phyloP scores from a whole-genome alignment of 1,284 basidiomycete genomes.

The Ustilago cynodontis region DNA sequence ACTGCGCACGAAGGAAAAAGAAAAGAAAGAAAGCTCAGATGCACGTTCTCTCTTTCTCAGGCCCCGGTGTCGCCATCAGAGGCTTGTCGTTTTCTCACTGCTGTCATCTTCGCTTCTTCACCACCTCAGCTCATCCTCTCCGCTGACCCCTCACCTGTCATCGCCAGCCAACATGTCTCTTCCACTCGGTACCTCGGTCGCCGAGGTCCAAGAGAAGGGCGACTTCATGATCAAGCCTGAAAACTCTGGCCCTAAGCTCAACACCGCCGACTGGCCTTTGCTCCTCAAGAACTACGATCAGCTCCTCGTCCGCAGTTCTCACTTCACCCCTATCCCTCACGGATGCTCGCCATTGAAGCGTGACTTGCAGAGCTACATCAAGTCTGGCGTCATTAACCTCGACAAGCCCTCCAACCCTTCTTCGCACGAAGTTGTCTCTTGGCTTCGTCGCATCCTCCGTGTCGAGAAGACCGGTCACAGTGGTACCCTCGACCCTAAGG shows the following conservation, averaged over 20 bases:
- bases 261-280: conserved; percentile 97
- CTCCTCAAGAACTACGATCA: conserved; percentile 91
- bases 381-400: conserved; percentile 98
- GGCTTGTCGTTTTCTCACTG: not conserved
- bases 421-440: conserved; percentile 99
- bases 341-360: conserved; percentile 91
- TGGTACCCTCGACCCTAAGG: conserved; percentile 97
- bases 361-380: conserved; percentile 89
- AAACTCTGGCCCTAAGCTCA: conserved; percentile 71
- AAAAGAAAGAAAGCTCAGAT: conserved; percentile 15
- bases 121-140: not conserved
- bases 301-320: conserved; percentile 88
- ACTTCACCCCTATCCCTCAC: conserved; percentile 98
- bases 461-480: conserved; percentile 99
- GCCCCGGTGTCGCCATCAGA: conserved; percentile 21
- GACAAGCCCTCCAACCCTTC: conserved; percentile 99
- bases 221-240: conserved; percentile 72
- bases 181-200: conserved; percentile 50
- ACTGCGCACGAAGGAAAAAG: conserved; percentile 15
- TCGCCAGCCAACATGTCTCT: conserved; percentile 39
- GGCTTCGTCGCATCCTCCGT: conserved; percentile 93
- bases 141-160: not conserved
- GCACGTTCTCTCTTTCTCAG: not conserved
- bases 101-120: not conserved
- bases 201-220: conserved; percentile 57